Evolutionary conservation across 805 yeast genomes (phyloP), one percentile per base, ranked within the genome.

Genomic region (Sporopachydermia lactativora): DNA sequence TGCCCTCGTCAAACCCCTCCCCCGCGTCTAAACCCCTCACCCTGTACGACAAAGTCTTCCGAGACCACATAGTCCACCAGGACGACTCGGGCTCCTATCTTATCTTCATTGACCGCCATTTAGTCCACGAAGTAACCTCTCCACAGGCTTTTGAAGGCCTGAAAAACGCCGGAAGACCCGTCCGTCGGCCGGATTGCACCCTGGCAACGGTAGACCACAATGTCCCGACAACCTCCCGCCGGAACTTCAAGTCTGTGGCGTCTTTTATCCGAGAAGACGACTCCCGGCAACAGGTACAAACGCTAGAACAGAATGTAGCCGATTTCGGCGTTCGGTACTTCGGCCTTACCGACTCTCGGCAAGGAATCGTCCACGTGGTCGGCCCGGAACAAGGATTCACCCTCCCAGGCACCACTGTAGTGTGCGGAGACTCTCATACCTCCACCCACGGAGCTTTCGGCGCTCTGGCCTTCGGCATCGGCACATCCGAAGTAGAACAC

Each of bases 361-460:
- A 92, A 65, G 98, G 99, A 52, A 92, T 92, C 57, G 98, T 92
- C 42, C 99, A 92, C 61, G 84, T 92, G 50, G 94, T 92, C 45
- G 99, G 98, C 38, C 99, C 98, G 34, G 98, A 92, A 61, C 97
- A 92, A 65, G 98, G 97, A 40, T 92, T 92, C 66, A 92, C 98
- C 28, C 70, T 92, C 41, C 98, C 98, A 31, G 98, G 98, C 52
- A 86, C 97, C 40, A 92, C 98, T 3, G 96, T 92, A 24, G 99
- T 92, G 36, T 92, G 98, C 65, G 99, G 99, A 61, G 99, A 92
- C 61, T 86, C 96, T 3, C 99, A 92, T 60, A 92, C 98, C 18
- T 85, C 96, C 3, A 92, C 99, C 1, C 98, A 92, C 58, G 98
- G 99, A 53, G 98, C 98, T 36, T 92, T 92, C 57, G 98, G 99